Evolutionary conservation across 768 basidiomycete species (phyloP).

Genomic region (Agrocybe chaxingu): DNA sequence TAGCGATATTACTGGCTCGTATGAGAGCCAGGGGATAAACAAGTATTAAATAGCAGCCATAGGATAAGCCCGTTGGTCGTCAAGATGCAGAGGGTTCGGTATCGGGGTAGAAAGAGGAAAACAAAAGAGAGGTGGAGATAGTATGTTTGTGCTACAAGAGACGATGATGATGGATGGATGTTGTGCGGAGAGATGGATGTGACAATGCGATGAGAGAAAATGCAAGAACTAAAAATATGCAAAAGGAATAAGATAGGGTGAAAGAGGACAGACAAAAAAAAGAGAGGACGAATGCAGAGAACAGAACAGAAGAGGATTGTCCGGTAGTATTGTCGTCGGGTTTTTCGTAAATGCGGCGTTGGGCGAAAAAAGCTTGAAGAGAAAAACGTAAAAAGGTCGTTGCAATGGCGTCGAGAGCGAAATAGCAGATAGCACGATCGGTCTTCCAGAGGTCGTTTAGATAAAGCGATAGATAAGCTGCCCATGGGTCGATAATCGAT

Average conservation of each 20-base stretch:
- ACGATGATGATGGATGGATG: conserved; percentile 5
- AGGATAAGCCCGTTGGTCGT: conserved; percentile 17
- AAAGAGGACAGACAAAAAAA: conserved; percentile 1
- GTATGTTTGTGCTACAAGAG: conserved; percentile 13
- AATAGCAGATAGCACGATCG: conserved; percentile 13
- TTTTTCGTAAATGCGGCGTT: conserved; percentile 8
- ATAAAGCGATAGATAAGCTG: conserved; percentile 8
- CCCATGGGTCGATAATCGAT: background rate
- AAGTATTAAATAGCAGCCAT: conserved; percentile 21
- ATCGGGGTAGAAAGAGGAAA: background rate
- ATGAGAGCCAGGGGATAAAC: conserved; percentile 9
- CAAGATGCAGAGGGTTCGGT: conserved; percentile 13
- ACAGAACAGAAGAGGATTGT: conserved; percentile 8
- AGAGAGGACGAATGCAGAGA: conserved; percentile 1
- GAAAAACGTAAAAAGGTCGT: conserved; percentile 15
- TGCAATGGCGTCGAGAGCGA: conserved; percentile 20
- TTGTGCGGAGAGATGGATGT: conserved; percentile 8
- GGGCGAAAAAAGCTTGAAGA: conserved; percentile 1
- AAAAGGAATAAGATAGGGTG: conserved; percentile 13
- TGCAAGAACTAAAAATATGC: conserved; percentile 3
- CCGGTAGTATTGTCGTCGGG: conserved; percentile 8
- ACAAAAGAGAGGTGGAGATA: conserved; percentile 6
- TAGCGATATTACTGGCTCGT: conserved; percentile 14
- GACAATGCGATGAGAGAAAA: conserved; percentile 1
- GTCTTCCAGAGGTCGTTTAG: conserved; percentile 22